Evolutionary conservation across 2,329 filamentous ascomycete species (phyloP), one percentile per base, ranked within the genome.

Genomic region (Cladophialophora psammophila): DNA sequence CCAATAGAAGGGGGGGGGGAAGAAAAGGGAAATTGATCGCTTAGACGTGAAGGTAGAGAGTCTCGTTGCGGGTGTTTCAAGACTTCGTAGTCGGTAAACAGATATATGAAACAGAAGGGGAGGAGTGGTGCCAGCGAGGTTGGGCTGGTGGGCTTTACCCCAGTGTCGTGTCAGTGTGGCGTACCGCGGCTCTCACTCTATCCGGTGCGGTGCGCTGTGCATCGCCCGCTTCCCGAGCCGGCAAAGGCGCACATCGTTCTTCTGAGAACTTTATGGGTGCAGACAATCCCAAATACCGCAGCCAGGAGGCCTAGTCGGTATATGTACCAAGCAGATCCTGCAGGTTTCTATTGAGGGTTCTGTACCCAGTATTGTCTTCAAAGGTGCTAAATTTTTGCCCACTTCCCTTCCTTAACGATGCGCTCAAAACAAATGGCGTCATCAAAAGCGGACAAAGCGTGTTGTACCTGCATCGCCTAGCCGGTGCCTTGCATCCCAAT

Each of bases 381-480:
- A 15, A 15, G 4, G 40, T 42, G 13, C 15, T 15, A 42, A 42
- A 42, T 18, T 26, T 26, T 26, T 2, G 26, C 26, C 26, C 26
- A 3, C 26, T 2, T 26, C 26, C 26, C 26, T 26, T 26, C 26
- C 26, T 26, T 26, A 26, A 26, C 3, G 26, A 26, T 26, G 26
- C 26, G 26, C 26, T 26, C 26, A 26, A 26, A 26, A 26, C 26
- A 26, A 26, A 26, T 26, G 26, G 26, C 26, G 26, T 26, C 26
- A 26, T 26, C 26, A 26, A 26, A 26, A 26, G 26, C 26, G 26
- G 26, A 38, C n/a, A 42, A 20, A 18, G 56, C 18, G 42, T 52
- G 26, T 26, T 52, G 42, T 52, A 60, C 58, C 58, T 52, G 58
- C 42, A 60, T 60, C 12, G 34, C 18, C 45, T n/a, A 31, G 34